A percentile compares a stretch with the other conserved stretches of the same genome.
These are phyloP conservation scores for Trichoderma reesei DNA, from an alignment of 495 filamentous ascomycete species.

Conservation along the genomic window DNA sequence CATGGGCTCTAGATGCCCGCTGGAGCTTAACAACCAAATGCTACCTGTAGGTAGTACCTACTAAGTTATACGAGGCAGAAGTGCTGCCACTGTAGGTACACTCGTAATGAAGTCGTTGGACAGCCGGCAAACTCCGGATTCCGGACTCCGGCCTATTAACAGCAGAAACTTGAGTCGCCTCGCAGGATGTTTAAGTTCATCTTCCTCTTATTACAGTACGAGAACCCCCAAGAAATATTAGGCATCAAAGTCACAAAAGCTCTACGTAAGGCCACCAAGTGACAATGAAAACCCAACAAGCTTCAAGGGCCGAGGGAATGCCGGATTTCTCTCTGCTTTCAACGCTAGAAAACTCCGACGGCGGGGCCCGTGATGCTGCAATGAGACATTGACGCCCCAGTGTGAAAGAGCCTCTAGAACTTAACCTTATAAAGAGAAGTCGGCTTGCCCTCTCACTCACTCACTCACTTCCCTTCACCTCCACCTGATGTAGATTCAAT, in stretches of 20 bases:
- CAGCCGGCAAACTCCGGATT: neutral
- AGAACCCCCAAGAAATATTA: neutral
- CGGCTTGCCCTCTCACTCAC: too few species aligned
- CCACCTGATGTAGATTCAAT: too few species aligned
- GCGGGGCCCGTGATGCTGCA: neutral
- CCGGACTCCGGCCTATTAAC: too few species aligned
- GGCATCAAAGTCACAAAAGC: neutral
- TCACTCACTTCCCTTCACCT: too few species aligned
- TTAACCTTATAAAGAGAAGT: too few species aligned
- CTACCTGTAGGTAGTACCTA: too few species aligned
- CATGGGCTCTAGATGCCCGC: neutral
- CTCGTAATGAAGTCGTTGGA: neutral
- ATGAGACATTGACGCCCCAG: too few species aligned
- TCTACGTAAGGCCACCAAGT: neutral
- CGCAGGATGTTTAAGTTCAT: neutral
- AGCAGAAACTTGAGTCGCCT: too few species aligned
- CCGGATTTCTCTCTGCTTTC: neutral
- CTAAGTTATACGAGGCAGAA: too few species aligned
- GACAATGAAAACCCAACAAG: neutral
- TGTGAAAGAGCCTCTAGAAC: too few species aligned
- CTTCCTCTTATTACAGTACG: neutral
- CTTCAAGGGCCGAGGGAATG: neutral
- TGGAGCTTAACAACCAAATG: neutral
- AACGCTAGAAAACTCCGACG: constrained; percentile 3
- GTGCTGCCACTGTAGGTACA: neutral